Evolutionary conservation across 2,329 filamentous ascomycete species (phyloP), one percentile per base, ranked within the genome.

Genomic region (Macrophomina tecta): DNA sequence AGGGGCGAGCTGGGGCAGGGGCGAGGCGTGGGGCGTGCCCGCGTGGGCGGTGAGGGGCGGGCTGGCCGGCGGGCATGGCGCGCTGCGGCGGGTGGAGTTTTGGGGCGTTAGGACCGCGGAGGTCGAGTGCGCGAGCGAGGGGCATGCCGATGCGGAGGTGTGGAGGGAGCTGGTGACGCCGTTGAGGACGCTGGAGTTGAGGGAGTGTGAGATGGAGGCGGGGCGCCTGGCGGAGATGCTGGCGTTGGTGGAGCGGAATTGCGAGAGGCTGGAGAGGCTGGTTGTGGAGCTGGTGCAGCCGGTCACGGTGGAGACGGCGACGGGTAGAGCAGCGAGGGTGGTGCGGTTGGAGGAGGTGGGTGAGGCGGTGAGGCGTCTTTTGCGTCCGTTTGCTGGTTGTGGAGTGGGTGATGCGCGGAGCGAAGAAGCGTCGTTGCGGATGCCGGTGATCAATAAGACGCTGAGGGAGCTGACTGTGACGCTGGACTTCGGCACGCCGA

Each of bases 401-500:
- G 23, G 23, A 23, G 23, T 23, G 23, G 23, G 23, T 23, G 23
- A 23, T 23, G 23, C 23, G 23, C 23, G 1, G 23, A 23, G 23
- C 3, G 30, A 34, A 14, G 49, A 28, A 18, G 16, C 4, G 28
- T 9, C 11, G 0, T 11, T 16, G 5, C 1, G 3, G 14, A 6
- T 3, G 34, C 14, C n/a, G 32, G n/a, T 12, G 34, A 6, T 14
- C 11, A 32, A 53, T 16, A 6, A 14, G 5, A 23, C 14, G 7
- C n/a, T 56, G 7, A 4, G 8, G 34, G 12, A 7, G 34, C 3
- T 56, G 52, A 14, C 16, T 7, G 5, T 56, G n/a, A 40, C 34
- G n/a, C 52, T 56, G 16, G 52, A 56, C 9, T 56, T 56, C 34
- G n/a, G 38, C n/a, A 40, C 36, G 4, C 52, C 52, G 16, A 38